Evolutionary conservation across 208 protist genomes (phyloP).

Genomic region (Balamuthia mandrillaris): DNA sequence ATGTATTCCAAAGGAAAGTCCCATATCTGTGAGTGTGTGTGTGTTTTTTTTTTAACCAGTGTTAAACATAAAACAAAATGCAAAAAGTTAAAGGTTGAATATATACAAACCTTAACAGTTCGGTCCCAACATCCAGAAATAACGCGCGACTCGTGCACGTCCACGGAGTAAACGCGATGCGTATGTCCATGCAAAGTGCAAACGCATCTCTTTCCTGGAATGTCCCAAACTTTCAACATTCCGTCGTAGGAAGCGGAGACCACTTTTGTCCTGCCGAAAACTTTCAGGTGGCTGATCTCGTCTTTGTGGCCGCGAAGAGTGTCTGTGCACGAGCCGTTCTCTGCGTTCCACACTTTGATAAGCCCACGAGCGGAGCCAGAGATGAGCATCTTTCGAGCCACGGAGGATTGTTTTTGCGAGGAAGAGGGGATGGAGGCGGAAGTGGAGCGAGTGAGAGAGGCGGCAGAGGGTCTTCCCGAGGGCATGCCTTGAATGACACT

Average conservation of each 20-base stretch:
- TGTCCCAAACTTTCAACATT: neutral
- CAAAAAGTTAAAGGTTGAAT: too few species aligned
- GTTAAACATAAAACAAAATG: too few species aligned
- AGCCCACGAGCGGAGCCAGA: neutral
- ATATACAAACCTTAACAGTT: neutral
- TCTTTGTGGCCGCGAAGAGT: neutral
- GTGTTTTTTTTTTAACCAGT: too few species aligned
- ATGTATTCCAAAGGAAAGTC: too few species aligned
- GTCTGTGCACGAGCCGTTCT: slow-evolving; percentile 9
- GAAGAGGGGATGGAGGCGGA: neutral
- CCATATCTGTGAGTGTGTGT: too few species aligned
- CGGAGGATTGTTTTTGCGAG: too few species aligned
- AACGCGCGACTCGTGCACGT: neutral
- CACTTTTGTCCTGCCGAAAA: neutral
- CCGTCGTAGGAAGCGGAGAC: neutral
- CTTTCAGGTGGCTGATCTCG: neutral
- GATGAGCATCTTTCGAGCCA: too few species aligned
- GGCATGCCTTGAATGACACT: too few species aligned
- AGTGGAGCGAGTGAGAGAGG: neutral
- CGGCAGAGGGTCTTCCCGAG: neutral
- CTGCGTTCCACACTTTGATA: neutral
- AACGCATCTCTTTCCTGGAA: neutral
- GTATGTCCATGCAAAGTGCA: neutral
- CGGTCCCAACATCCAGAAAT: neutral
- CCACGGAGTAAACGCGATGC: neutral